These are phyloP conservation scores for Kluyveromyces wickerhamii DNA, from an alignment of 805 yeast species.

Conservation along the genomic window DNA sequence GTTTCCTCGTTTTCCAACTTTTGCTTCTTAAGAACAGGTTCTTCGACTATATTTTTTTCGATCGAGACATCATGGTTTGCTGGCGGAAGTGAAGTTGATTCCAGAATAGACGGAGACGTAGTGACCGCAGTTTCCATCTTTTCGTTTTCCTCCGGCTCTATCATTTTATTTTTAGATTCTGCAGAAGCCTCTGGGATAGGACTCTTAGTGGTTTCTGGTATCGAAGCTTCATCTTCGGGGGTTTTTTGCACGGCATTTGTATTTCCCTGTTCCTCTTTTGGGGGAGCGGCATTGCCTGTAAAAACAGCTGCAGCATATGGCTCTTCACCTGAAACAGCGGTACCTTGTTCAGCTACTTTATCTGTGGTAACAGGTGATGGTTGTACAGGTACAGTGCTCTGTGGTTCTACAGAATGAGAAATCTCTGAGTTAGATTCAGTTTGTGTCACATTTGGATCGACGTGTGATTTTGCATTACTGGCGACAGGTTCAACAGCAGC, in stretches of 20 bases:
- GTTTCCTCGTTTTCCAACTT: constrained; percentile 9
- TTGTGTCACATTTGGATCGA: no score
- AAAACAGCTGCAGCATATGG: no score
- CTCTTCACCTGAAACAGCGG: no score
- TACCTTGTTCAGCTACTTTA: no score
- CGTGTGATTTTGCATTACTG: no score
- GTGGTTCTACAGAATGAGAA: constrained; percentile 3
- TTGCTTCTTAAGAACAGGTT: constrained; percentile 2
- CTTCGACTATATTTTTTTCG: neutral
- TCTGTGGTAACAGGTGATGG: neutral
- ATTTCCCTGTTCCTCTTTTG: neutral
- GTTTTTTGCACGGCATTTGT: neutral
- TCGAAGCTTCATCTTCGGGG: constrained; percentile 3
- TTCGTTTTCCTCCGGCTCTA: no score
- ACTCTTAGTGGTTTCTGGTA: constrained; percentile 1
- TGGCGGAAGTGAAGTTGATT: neutral
- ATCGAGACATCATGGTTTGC: no score
- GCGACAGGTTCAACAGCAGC: no score
- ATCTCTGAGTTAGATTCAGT: no score
- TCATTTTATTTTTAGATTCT: no score
- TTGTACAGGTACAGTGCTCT: neutral
- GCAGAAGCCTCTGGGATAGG: no score
- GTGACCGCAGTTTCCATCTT: no score
- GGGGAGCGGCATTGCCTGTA: neutral
- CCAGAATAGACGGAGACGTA: neutral